Evolutionary conservation across 495 filamentous ascomycete species (phyloP).

Genomic region (Penicillium chermesinum): DNA sequence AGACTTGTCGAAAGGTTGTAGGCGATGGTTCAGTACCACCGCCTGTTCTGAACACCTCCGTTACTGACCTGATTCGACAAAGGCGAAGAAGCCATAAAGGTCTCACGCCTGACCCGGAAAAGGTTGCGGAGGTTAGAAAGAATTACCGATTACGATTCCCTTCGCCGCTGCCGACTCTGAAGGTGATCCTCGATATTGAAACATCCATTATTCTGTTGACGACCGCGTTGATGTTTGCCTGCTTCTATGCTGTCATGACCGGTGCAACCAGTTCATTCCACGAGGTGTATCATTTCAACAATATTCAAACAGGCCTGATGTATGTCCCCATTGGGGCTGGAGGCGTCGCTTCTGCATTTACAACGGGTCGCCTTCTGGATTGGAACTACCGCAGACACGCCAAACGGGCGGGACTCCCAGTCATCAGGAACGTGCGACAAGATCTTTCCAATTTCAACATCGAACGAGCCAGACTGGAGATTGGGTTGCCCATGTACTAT

Average conservation of each 20-base stretch:
- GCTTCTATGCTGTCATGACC: conserved; percentile 54
- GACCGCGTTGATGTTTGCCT: conserved; percentile 51
- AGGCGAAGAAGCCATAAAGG: conserved; percentile 9
- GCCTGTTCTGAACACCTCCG: conserved; percentile 14
- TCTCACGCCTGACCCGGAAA: conserved; percentile 5
- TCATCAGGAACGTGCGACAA: conserved; percentile 34
- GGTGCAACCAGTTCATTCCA: conserved; percentile 47
- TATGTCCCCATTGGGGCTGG: conserved; percentile 44
- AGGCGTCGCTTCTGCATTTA: conserved; percentile 27
- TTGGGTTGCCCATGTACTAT: conserved; percentile 32
- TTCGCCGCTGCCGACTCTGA: conserved; percentile 60
- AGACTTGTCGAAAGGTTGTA: conserved; percentile 66
- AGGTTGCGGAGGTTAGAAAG: conserved; percentile 15
- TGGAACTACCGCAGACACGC: conserved; percentile 44
- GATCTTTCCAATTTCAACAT: conserved; percentile 42
- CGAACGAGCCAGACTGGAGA: conserved; percentile 36
- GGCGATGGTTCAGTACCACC: conserved; percentile 57
- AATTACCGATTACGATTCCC: conserved; percentile 54
- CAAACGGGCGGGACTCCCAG: conserved; percentile 22
- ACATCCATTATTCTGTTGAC: conserved; percentile 52
- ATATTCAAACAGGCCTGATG: conserved; percentile 38
- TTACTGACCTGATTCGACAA: conserved; percentile 23
- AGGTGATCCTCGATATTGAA: conserved; percentile 57
- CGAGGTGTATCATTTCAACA: conserved; percentile 46
- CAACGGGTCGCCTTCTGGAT: conserved; percentile 36